A percentile compares a stretch with the other conserved stretches of the same genome.
Evolutionary conservation across 2,329 filamentous ascomycete species (phyloP).

Genomic region (Fusarium virguliforme): DNA sequence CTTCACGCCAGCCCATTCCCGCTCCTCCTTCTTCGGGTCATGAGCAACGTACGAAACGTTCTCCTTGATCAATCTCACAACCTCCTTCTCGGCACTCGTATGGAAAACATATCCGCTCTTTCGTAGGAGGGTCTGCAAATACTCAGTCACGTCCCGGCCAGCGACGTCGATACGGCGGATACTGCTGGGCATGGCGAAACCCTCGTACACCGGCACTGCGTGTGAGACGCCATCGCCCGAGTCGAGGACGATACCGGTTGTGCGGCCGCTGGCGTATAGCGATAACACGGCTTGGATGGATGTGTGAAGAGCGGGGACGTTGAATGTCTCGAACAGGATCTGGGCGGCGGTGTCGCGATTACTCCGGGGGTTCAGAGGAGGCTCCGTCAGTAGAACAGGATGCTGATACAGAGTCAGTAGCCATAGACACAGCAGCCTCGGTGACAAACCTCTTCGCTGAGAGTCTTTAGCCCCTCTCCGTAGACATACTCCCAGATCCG

Average conservation of each 20-base stretch:
- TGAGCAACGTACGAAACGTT: slow-evolving; percentile 91
- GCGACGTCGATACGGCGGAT: slow-evolving; percentile 97
- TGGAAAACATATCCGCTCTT: slow-evolving; percentile 97
- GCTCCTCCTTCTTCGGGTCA: slow-evolving; percentile 94
- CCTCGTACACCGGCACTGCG: slow-evolving; percentile 97
- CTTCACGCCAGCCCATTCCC: slow-evolving; percentile 91
- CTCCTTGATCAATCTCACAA: slow-evolving; percentile 98
- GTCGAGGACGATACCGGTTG: slow-evolving; percentile 95
- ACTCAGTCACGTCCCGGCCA: slow-evolving; percentile 94
- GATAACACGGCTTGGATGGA: slow-evolving; percentile 98
- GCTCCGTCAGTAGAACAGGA: slow-evolving; percentile 95
- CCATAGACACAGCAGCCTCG: neutral
- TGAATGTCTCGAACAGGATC: slow-evolving; percentile 99
- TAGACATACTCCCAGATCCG: slow-evolving; percentile 99
- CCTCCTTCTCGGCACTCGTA: slow-evolving; percentile 98
- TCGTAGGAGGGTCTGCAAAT: slow-evolving; percentile 90
- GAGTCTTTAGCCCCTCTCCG: slow-evolving; percentile 93
- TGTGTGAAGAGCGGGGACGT: slow-evolving; percentile 95
- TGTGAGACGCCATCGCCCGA: slow-evolving; percentile 97
- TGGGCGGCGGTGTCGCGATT: slow-evolving; percentile 98
- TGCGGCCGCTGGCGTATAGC: slow-evolving; percentile 94
- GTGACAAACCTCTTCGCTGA: slow-evolving; percentile 87
- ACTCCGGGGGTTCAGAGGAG: slow-evolving; percentile 92
- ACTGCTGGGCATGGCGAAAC: slow-evolving; percentile 95
- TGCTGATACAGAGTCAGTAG: slow-evolving; percentile 70